phyloP scores from a whole-genome alignment of 2,329 filamentous ascomycete genomes.

The Penicillium digitatum region DNA sequence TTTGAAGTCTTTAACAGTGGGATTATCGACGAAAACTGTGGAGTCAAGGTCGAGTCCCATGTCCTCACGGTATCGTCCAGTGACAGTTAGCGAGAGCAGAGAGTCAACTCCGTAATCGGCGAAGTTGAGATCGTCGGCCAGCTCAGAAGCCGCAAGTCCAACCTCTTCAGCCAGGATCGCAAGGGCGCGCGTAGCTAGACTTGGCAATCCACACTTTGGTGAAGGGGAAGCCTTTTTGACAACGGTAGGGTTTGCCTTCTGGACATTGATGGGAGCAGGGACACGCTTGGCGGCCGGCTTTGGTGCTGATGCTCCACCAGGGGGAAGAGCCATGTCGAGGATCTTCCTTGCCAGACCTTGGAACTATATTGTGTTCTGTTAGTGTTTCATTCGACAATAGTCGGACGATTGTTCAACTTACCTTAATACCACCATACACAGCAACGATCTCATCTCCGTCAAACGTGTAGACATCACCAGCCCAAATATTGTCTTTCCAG shows the following conservation, averaged over 20 bases:
- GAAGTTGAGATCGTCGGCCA: conserved; percentile 58
- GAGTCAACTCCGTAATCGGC: conserved; percentile 62
- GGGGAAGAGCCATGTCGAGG: conserved; percentile 42
- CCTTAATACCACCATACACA: conserved; percentile 48
- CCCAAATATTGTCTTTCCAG: conserved; percentile 50
- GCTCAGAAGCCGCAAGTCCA: conserved; percentile 55
- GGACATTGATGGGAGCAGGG: conserved; percentile 25
- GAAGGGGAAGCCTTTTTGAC: conserved; percentile 26
- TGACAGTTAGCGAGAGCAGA: conserved; percentile 58
- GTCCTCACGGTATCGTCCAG: conserved; percentile 59
- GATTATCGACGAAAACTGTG: conserved; percentile 57
- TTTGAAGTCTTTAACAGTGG: conserved; percentile 59
- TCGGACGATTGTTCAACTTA: conserved; percentile 8
- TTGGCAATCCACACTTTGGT: conserved; percentile 29
- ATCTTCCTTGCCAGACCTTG: conserved; percentile 41
- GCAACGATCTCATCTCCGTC: conserved; percentile 58
- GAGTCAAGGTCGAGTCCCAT: conserved; percentile 57
- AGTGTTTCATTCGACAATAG: not conserved
- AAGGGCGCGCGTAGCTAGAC: conserved; percentile 35
- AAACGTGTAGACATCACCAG: conserved; percentile 59
- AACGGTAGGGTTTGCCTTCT: conserved; percentile 27
- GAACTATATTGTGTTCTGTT: conserved; percentile 31
- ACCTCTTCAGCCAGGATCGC: conserved; percentile 46
- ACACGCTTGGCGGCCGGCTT: conserved; percentile 24
- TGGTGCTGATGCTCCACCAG: conserved; percentile 25